A percentile compares a stretch with the other conserved stretches of the same genome.
Evolutionary conservation across 495 filamentous ascomycete genomes (phyloP).

Genomic region (Hypoxylon lenormandii): DNA sequence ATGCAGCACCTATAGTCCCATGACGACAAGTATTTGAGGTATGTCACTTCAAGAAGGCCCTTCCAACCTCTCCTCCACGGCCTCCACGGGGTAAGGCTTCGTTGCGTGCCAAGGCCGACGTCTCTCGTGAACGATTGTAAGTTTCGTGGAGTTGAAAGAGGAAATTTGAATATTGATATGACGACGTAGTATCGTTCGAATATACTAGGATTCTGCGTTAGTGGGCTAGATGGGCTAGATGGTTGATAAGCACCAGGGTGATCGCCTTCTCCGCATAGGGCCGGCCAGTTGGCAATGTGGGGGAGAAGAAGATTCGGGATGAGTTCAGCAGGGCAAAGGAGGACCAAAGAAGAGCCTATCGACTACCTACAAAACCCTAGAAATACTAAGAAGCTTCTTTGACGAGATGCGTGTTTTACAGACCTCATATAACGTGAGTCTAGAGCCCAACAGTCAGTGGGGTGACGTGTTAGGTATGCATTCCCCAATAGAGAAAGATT

Average conservation of each 20-base stretch:
- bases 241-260: constrained; percentile 20
- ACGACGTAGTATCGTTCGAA: constrained; percentile 14
- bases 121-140: constrained; percentile 11
- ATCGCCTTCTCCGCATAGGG: constrained; percentile 36
- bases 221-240: background rate
- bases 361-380: constrained; percentile 29
- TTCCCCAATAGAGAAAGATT: constrained; percentile 38
- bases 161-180: constrained; percentile 10
- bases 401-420: constrained; percentile 20
- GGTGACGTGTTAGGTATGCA: constrained; percentile 47
- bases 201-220: constrained; percentile 1
- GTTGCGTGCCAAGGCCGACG: constrained; percentile 23
- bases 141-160: background rate
- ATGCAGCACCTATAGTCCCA: constrained; percentile 27
- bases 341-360: constrained; percentile 18
- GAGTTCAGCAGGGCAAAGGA: constrained; percentile 12
- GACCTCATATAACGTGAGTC: constrained; percentile 52
- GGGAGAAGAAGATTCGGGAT: constrained; percentile 24
- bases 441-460: constrained; percentile 44
- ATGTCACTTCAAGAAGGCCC: constrained; percentile 16
- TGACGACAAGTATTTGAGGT: constrained; percentile 26
- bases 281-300: constrained; percentile 36
- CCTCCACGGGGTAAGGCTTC: constrained; percentile 12
- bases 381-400: constrained; percentile 29
- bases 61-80: constrained; percentile 39